Base-by-base conservation (phyloP, 176 grass and related monocot genomes). In the Puccinellia tenuiflora region DNA sequence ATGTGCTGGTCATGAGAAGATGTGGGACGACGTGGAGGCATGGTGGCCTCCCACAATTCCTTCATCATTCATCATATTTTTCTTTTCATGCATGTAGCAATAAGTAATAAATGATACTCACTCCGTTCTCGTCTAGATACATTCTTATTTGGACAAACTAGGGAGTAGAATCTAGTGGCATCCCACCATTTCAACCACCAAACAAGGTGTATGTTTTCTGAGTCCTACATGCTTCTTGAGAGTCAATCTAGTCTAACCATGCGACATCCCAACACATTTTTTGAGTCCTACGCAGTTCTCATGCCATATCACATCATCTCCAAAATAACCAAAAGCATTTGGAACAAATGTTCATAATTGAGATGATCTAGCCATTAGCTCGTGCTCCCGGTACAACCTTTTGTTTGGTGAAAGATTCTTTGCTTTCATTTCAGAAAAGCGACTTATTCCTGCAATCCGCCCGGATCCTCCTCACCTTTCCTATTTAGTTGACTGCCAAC, bases 371-470 rank as follows among this genome's bases (percentile, higher is more conserved):
- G 31, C 30, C 24, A 15, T 73, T 30, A 68, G 38, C 7, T 9
- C 7, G 45, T 31, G 42, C 25, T 42, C 33, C 14, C 63, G 45
- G 24, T 24, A 37, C 9, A 35, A 9, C 53, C 18, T 22, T 24
- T 3, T 43, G 40, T 45, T 81, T 21, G 50, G 68, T 75, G 56
- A 66, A 76, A 61, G 50, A 81, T 85, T 39, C 3, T 57, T 62
- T 59, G 82, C 57, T 20, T 59, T 43, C 20, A 71, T 82, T 68
- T 14, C 17, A 25, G 21, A 65, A 89, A 63, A 81, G 78, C 40
- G 51, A 72, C 72, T 54, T 82, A 52, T 82, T 86, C 53, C 52
- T 51, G 6, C 37, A 81, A 22, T 15, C 5, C 60, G 31, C 14
- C 6, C n/a, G 60, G 70, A 60, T 50, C 28, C 1, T 70, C 21